Percentiles rank a stretch among this genome's conserved stretches.
Evolutionary conservation across 2,329 filamentous ascomycete species (phyloP).

Genomic region (Emericellopsis cladophorae): DNA sequence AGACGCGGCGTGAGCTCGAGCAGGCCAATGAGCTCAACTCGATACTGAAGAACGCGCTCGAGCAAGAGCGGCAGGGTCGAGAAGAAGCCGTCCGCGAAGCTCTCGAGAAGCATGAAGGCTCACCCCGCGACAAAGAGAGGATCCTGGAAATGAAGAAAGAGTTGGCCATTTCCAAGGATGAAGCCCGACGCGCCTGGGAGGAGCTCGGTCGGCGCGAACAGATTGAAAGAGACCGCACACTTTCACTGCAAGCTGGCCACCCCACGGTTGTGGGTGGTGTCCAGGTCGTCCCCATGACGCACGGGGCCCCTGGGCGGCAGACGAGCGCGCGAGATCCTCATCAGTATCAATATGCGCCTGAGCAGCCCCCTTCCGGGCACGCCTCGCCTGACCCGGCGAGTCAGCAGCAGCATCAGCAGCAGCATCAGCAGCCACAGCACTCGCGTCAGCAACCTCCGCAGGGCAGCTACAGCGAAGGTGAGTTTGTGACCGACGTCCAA

Average conservation of each 20-base stretch:
- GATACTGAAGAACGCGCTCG: slow-evolving; percentile 63
- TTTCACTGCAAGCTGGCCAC: slow-evolving; percentile 74
- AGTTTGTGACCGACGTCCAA: slow-evolving; percentile 53
- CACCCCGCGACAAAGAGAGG: slow-evolving; percentile 64
- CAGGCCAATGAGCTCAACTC: slow-evolving; percentile 70
- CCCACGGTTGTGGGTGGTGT: slow-evolving; percentile 86
- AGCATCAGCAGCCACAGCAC: slow-evolving; percentile 1
- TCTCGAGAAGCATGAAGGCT: slow-evolving; percentile 55
- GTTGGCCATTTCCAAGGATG: slow-evolving; percentile 87
- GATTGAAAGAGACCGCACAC: slow-evolving; percentile 77
- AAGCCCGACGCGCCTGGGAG: slow-evolving; percentile 92
- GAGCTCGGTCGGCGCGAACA: slow-evolving; percentile 88
- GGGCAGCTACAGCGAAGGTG: slow-evolving; percentile 54
- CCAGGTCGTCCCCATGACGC: slow-evolving; percentile 87
- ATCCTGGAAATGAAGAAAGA: slow-evolving; percentile 88
- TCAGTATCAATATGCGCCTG: slow-evolving; percentile 12
- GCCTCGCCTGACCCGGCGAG: neutral
- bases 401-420: slow-evolving; percentile 4
- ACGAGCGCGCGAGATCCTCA: slow-evolving; percentile 26
- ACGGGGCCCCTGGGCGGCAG: slow-evolving; percentile 48
- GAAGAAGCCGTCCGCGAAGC: slow-evolving; percentile 54
- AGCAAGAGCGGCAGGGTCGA: slow-evolving; percentile 58
- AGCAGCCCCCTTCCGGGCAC: slow-evolving; percentile 1
- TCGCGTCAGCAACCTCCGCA: slow-evolving; percentile 34
- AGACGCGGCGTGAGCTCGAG: slow-evolving; percentile 81